Evolutionary conservation across 2,329 filamentous ascomycete genomes (phyloP).

Genomic region (Geosmithia morbida): DNA sequence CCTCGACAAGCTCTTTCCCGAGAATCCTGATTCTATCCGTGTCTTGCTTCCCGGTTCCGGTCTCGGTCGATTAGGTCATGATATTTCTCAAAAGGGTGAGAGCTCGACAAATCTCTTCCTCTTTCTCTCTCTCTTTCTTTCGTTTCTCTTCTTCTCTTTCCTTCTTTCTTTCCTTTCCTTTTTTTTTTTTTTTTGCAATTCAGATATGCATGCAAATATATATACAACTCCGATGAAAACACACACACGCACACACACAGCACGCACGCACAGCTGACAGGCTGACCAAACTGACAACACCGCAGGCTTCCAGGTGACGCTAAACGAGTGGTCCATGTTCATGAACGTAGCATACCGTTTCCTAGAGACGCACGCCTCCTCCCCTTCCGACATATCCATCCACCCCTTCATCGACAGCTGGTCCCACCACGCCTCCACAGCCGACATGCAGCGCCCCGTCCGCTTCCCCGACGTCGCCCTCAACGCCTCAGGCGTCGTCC

Average conservation of each 20-base stretch:
- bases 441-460: conserved; percentile 29
- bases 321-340: conserved; percentile 44
- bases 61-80: conserved; percentile 34
- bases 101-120: neutral
- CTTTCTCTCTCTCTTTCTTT: too few relatives aligned
- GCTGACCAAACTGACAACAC: neutral
- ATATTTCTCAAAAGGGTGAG: conserved; percentile 25
- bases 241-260: neutral
- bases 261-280: too few relatives aligned
- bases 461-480: conserved; percentile 26
- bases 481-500: conserved; percentile 21
- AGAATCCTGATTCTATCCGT: neutral
- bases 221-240: too few relatives aligned
- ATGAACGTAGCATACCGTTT: conserved; percentile 41
- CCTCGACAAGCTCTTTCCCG: conserved; percentile 15
- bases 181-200: too few relatives aligned
- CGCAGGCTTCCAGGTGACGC: conserved; percentile 32
- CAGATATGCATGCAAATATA: too few relatives aligned
- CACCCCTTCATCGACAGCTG: conserved; percentile 41
- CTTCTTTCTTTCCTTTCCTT: too few relatives aligned
- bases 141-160: too few relatives aligned
- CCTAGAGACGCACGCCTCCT: conserved; percentile 17
- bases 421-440: conserved; percentile 36
- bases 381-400: conserved; percentile 11
- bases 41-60: conserved; percentile 29